Percentiles rank a stretch among this genome's conserved stretches.
Conservation (phyloP, 1,284 basidiomycete species). For the Rhodofomes roseus region DNA sequence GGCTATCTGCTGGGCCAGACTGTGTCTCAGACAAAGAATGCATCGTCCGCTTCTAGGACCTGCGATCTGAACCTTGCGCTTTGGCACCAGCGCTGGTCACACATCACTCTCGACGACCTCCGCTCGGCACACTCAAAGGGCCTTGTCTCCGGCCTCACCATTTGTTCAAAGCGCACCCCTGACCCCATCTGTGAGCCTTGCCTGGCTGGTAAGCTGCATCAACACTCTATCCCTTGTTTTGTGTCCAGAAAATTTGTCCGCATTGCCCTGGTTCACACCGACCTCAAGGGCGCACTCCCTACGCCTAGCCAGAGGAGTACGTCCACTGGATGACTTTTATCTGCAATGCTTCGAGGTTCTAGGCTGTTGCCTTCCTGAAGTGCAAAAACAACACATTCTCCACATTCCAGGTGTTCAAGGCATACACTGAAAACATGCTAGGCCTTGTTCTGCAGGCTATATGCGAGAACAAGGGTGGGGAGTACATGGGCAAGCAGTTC, state of each 20-base stretch:
- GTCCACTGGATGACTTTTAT: slow-evolving; percentile 24
- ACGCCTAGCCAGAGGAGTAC: slow-evolving; percentile 4
- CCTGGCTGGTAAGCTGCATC: neutral
- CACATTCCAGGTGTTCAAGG: slow-evolving; percentile 20
- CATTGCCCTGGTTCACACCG: slow-evolving; percentile 31
- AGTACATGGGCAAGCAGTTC: slow-evolving; percentile 17
- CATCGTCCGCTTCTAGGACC: slow-evolving; percentile 14
- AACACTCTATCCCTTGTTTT: neutral
- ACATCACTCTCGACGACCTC: slow-evolving; percentile 5
- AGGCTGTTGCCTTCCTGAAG: slow-evolving; percentile 17
- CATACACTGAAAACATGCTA: slow-evolving; percentile 16
- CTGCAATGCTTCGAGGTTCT: slow-evolving; percentile 21
- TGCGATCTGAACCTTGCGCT: slow-evolving; percentile 10
- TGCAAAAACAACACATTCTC: slow-evolving; percentile 19
- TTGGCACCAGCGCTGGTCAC: slow-evolving; percentile 12
- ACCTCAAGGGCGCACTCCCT: slow-evolving; percentile 28
- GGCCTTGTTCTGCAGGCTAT: slow-evolving; percentile 18
- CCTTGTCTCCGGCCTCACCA: slow-evolving; percentile 3
- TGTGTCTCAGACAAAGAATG: slow-evolving; percentile 6
- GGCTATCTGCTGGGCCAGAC: slow-evolving; percentile 10
- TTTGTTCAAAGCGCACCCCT: neutral
- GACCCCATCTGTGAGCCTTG: neutral
- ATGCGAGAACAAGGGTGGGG: slow-evolving; percentile 27
- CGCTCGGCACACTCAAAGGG: neutral
- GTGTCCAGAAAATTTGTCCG: slow-evolving; percentile 3